Evolutionary conservation across 2,329 filamentous ascomycete species (phyloP).

Genomic region (Neofusicoccum umdonicola): DNA sequence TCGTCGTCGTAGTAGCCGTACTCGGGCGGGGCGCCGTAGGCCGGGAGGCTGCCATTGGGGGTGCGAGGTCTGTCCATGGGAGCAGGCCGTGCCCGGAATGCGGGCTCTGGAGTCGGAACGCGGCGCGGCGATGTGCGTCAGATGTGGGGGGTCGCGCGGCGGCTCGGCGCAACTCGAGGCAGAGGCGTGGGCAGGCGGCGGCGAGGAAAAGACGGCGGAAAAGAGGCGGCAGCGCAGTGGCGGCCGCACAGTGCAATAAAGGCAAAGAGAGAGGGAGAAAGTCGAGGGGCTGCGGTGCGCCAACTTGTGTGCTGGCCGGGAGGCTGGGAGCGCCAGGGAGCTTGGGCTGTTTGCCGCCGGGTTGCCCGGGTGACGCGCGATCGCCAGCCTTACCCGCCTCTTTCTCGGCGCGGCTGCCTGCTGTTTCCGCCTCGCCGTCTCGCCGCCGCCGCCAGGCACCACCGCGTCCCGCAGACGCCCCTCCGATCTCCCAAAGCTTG

Average conservation of each 20-base stretch:
- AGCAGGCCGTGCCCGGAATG: conserved; percentile 11
- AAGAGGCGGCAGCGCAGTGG: not conserved
- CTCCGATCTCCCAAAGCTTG: not conserved
- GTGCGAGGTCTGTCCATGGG: conserved; percentile 35
- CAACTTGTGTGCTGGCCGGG: not conserved
- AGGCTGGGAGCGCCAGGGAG: conserved; percentile 1
- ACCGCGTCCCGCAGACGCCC: not conserved
- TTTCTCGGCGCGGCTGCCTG: not conserved
- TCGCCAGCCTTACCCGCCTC: not conserved
- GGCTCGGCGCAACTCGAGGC: conserved; percentile 1
- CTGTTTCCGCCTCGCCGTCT: not conserved
- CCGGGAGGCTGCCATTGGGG: conserved; percentile 29
- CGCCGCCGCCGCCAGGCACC: not conserved
- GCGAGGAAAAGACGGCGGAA: not conserved
- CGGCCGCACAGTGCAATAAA: not conserved
- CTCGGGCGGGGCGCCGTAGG: conserved; percentile 43
- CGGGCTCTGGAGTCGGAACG: not conserved
- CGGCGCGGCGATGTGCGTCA: not conserved
- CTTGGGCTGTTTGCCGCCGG: not conserved
- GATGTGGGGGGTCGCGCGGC: conserved; percentile 10
- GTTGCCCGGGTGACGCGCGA: not conserved
- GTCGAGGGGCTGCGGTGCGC: not conserved
- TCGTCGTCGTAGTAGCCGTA: conserved; percentile 44
- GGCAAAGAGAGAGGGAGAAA: not conserved
- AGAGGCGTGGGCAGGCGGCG: not conserved